Evolutionary conservation across 176 grass and related monocot species (phyloP).

Genomic region (Aegilops longissima): DNA sequence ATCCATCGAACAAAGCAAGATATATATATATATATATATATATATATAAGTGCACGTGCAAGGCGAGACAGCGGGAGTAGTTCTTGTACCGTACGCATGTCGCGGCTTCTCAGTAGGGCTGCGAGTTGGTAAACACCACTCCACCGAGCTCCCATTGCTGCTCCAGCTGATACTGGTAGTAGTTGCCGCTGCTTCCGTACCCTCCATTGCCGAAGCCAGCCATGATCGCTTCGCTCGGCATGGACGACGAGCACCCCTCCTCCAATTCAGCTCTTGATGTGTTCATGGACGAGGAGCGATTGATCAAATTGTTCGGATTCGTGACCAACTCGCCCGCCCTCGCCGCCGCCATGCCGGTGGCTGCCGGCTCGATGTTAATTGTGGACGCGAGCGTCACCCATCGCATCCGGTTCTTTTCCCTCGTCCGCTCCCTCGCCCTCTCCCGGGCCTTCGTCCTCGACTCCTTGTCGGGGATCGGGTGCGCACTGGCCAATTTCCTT

Average conservation of each 20-base stretch:
- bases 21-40: conserved; percentile 26
- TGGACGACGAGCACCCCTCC: conserved; percentile 55
- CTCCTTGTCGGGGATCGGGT: conserved; percentile 65
- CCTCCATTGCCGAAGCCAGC: conserved; percentile 35
- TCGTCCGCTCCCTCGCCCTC: conserved; percentile 85
- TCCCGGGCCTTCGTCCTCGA: conserved; percentile 74
- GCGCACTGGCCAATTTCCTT: conserved; percentile 30
- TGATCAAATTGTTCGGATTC: conserved; percentile 25
- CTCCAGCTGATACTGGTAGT: conserved; percentile 29
- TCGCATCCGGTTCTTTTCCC: conserved; percentile 70
- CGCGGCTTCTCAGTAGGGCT: conserved; percentile 20
- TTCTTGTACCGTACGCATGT: conserved; percentile 41
- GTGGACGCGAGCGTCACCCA: conserved; percentile 59
- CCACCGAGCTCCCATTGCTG: conserved; percentile 70
- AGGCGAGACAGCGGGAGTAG: conserved; percentile 20
- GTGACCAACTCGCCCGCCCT: neutral
- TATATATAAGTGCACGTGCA: neutral
- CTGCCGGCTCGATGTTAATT: conserved; percentile 40
- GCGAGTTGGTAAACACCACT: conserved; percentile 42
- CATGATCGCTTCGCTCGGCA: conserved; percentile 32
- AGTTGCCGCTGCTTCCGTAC: conserved; percentile 12
- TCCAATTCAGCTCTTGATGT: conserved; percentile 47
- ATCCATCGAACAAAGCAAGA: conserved; percentile 1
- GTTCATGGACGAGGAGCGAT: conserved; percentile 33
- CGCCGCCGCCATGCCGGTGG: conserved; percentile 2